Conservation (phyloP, 2,329 filamentous ascomycete genomes). For the Helminthosporium solani region DNA sequence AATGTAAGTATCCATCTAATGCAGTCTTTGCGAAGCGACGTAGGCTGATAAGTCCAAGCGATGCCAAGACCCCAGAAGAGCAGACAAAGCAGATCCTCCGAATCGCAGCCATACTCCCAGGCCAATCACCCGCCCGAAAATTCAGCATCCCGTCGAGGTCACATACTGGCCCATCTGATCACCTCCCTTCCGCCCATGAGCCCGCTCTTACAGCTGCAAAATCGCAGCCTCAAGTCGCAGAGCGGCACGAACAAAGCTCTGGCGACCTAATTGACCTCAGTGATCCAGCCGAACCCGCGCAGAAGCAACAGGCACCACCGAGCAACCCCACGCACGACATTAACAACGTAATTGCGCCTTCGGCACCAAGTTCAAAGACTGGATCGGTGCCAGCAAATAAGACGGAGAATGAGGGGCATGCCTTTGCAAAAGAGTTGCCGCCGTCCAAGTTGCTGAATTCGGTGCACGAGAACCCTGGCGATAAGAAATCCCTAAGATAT, state of each 20-base stretch:
- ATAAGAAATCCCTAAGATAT: conserved; percentile 27
- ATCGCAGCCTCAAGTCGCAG: conserved; percentile 4
- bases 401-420: conserved; percentile 10
- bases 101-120: conserved; percentile 80
- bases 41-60: conserved; percentile 35
- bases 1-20: conserved; percentile 63
- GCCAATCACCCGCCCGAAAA: conserved; percentile 61
- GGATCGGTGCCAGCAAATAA: conserved; percentile 7
- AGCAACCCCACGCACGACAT: conserved; percentile 5
- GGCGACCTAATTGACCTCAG: conserved; percentile 61
- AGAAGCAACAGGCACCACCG: background rate
- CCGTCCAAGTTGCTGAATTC: conserved; percentile 13
- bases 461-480: conserved; percentile 16
- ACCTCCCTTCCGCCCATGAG: conserved; percentile 11
- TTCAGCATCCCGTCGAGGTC: conserved; percentile 59
- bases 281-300: conserved; percentile 40
- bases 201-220: conserved; percentile 2
- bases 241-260: conserved; percentile 20
- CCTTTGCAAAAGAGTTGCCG: conserved; percentile 11
- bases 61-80: conserved; percentile 65
- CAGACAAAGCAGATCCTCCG: conserved; percentile 80
- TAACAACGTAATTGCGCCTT: conserved; percentile 3
- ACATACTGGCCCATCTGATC: conserved; percentile 40
- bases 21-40: background rate
- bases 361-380: too few species aligned